Evolutionary conservation across 306 rosid species (phyloP), one percentile per base, ranked within the genome.

Genomic region (Quercus dentata): DNA sequence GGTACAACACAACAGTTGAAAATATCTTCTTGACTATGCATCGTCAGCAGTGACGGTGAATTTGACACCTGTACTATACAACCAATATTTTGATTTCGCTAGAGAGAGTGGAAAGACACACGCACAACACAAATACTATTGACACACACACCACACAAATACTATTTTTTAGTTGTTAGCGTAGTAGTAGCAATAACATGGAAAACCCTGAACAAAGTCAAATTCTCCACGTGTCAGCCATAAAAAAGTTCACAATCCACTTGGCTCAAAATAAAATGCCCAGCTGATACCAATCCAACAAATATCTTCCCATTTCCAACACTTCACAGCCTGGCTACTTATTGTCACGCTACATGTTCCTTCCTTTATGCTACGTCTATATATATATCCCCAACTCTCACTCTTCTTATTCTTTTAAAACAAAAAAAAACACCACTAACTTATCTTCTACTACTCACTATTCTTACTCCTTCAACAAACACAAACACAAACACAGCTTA

Each of bases 241-340:
- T 38, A 2, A 11, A 38, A 38, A 38, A 38, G 46, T 0, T 11
- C 68, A 14, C 76, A 38, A 38, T 38, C 11, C 46, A 38, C 46
- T 0, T 38, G 46, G 46, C 3, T 38, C 11, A 38, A 73, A 63
- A 65, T 38, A 38, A 38, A 7, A 38, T 38, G 6, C 31, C 67
- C 83, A 56, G 79, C 79, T 74, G 75, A 49, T 1, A 8, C 71
- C 5, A 1, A 7, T 7, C 52, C n/a, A 35, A 70, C 46, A 7
- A 38, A 7, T 38, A 38, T 38, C 46, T 38, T 49, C 15, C 35
- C 75, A 27, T 38, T 27, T 31, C 13, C 65, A 71, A 38, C 49
- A 4, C 2, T 14, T 7, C 71, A 77, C 77, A 83, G 71, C 81
- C 83, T 84, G 92, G 74, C 87, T 69, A 76, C 82, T 78, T 28